phyloP scores from a whole-genome alignment of 1,284 basidiomycete genomes.

The Pholiota adiposa region DNA sequence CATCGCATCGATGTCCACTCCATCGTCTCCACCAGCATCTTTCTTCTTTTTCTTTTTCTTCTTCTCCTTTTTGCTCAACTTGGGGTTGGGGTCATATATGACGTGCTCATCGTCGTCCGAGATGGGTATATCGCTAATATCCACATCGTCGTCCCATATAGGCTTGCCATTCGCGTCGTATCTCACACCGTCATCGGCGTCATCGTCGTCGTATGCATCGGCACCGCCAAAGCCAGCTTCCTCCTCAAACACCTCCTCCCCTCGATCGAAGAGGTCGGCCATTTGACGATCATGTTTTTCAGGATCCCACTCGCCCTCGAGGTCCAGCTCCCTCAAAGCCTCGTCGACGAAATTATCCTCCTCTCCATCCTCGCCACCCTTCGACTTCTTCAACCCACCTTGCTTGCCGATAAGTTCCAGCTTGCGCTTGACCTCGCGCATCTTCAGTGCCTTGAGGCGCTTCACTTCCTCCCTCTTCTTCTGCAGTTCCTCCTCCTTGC shows the following conservation, averaged over 20 bases:
- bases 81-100: conserved; percentile 40
- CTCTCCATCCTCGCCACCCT: conserved; percentile 50
- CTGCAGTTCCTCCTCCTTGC: conserved; percentile 80
- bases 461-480: conserved; percentile 82
- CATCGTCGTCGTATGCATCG: no score
- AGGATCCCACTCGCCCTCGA: conserved; percentile 86
- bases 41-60: conserved; percentile 55
- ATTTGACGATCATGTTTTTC: conserved; percentile 80
- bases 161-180: conserved; percentile 69
- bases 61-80: conserved; percentile 46
- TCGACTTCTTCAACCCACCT: conserved; percentile 56
- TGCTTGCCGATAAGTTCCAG: conserved; percentile 74
- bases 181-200: conserved; percentile 51
- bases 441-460: conserved; percentile 80
- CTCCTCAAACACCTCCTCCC: conserved; percentile 52
- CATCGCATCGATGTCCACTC: conserved; percentile 72
- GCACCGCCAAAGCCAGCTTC: conserved; percentile 49
- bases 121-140: conserved; percentile 71
- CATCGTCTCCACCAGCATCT: conserved; percentile 56
- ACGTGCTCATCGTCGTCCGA: conserved; percentile 41
- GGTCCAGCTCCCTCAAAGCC: conserved; percentile 52
- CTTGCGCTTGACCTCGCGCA: conserved; percentile 81
- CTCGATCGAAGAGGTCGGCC: conserved; percentile 68
- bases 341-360: conserved; percentile 45
- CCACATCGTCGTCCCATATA: conserved; percentile 87